These are phyloP conservation scores for Tothia fuscella DNA, from an alignment of 2,329 filamentous ascomycete genomes.

Conservation along the genomic window DNA sequence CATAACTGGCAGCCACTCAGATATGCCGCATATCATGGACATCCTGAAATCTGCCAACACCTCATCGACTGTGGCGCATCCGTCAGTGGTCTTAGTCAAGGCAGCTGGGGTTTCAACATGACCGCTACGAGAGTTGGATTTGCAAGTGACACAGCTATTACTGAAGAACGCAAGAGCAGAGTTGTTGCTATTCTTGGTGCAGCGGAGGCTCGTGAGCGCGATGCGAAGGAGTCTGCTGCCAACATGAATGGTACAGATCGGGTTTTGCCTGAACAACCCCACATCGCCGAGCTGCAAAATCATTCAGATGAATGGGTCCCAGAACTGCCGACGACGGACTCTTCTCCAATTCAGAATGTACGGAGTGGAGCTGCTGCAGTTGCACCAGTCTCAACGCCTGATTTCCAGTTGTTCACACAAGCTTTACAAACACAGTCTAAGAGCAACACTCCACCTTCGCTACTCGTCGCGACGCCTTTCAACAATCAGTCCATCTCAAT, in stretches of 20 bases:
- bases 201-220: background rate
- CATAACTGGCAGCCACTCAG: constrained; percentile 26
- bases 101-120: constrained; percentile 12
- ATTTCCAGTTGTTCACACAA: background rate
- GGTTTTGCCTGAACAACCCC: background rate
- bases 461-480: no score
- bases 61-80: constrained; percentile 19
- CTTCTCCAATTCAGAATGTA: background rate
- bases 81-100: constrained; percentile 7
- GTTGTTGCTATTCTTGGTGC: background rate
- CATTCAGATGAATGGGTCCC: background rate
- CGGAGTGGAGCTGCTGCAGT: background rate
- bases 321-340: constrained; percentile 2
- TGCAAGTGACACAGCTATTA: constrained; percentile 4
- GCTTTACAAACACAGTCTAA: background rate
- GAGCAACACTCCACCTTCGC: background rate
- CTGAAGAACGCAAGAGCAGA: background rate
- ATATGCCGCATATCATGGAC: constrained; percentile 27
- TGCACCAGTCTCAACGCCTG: background rate
- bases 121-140: constrained; percentile 12
- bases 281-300: background rate
- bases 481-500: background rate
- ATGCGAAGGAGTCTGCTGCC: background rate
- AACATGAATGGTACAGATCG: background rate
- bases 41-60: constrained; percentile 23